These are phyloP conservation scores for Ramularia collo-cygni DNA, from an alignment of 2,329 filamentous ascomycete genomes.

Conservation along the genomic window DNA sequence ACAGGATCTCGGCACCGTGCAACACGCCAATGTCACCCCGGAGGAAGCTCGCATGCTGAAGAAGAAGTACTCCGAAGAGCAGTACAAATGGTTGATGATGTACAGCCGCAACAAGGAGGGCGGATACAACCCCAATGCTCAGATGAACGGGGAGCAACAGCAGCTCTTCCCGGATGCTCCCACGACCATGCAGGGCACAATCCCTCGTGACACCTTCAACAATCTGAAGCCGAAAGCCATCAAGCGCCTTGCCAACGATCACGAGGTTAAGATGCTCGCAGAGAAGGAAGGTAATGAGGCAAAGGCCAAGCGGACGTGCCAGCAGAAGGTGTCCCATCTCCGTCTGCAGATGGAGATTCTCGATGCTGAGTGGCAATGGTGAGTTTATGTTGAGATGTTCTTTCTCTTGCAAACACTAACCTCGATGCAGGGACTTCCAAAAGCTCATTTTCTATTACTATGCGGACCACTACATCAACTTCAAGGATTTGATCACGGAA, in stretches of 20 bases:
- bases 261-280: slow-evolving; percentile 68
- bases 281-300: slow-evolving; percentile 98
- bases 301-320: slow-evolving; percentile 92
- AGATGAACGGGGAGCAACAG: slow-evolving; percentile 23
- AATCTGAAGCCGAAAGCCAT: slow-evolving; percentile 95
- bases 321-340: slow-evolving; percentile 93
- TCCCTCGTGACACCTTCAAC: slow-evolving; percentile 25
- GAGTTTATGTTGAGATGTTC: slow-evolving; percentile 37
- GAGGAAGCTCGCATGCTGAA: slow-evolving; percentile 82
- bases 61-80: slow-evolving; percentile 86
- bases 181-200: slow-evolving; percentile 21
- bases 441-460: slow-evolving; percentile 99
- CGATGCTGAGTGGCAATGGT: slow-evolving; percentile 98
- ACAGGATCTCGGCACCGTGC: slow-evolving; percentile 89
- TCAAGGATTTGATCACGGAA: slow-evolving; percentile 94
- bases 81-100: slow-evolving; percentile 99
- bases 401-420: slow-evolving; percentile 4
- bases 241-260: slow-evolving; percentile 83
- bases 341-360: slow-evolving; percentile 97
- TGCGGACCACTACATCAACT: slow-evolving; percentile 95
- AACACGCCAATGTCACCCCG: slow-evolving; percentile 80
- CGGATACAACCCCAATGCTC: slow-evolving; percentile 29
- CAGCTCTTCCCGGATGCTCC: slow-evolving; percentile 17
- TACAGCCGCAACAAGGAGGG: slow-evolving; percentile 53
- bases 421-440: slow-evolving; percentile 76